A percentile compares a stretch with the other conserved stretches of the same genome.
Evolutionary conservation across 441 rosid species (phyloP).

Genomic region (Biscutella laevigata): DNA sequence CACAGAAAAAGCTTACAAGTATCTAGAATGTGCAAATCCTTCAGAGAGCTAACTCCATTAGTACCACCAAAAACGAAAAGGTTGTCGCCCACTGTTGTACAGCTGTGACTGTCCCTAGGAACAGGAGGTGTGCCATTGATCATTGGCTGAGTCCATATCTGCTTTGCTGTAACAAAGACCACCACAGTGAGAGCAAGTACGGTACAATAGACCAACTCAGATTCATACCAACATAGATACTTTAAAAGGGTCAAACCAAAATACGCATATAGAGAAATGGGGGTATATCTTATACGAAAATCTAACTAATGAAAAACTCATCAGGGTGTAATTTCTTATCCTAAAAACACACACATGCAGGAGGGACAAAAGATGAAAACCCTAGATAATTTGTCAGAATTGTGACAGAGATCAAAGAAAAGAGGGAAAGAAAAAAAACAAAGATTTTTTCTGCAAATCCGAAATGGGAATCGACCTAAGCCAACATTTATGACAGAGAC

Average conservation of each 20-base stretch:
- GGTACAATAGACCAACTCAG: background rate
- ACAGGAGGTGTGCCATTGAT: constrained; percentile 65
- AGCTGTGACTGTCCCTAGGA: constrained; percentile 90
- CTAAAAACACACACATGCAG: constrained; percentile 17
- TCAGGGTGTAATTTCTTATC: background rate
- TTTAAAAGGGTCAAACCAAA: background rate
- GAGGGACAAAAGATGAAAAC: constrained; percentile 1
- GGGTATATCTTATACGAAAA: background rate
- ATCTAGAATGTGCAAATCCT: constrained; percentile 71
- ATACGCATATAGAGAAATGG: background rate
- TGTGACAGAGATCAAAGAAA: too few relatives aligned
- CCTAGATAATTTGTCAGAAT: background rate
- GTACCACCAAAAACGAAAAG: constrained; percentile 88
- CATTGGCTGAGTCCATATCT: constrained; percentile 74
- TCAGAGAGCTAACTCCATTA: constrained; percentile 74
- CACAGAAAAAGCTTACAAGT: constrained; percentile 51
- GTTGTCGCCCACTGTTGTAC: constrained; percentile 64
- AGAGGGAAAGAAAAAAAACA: too few relatives aligned
- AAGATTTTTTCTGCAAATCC: background rate
- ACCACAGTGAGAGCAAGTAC: constrained; percentile 14
- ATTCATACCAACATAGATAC: constrained; percentile 10
- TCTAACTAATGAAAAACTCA: background rate
- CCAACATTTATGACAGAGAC: background rate
- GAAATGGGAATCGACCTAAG: constrained; percentile 17
- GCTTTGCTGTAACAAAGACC: constrained; percentile 45